Percentiles rank a stretch among this genome's conserved stretches.
Evolutionary conservation across 805 yeast genomes (phyloP).

Genomic region (Candida nitratophila): DNA sequence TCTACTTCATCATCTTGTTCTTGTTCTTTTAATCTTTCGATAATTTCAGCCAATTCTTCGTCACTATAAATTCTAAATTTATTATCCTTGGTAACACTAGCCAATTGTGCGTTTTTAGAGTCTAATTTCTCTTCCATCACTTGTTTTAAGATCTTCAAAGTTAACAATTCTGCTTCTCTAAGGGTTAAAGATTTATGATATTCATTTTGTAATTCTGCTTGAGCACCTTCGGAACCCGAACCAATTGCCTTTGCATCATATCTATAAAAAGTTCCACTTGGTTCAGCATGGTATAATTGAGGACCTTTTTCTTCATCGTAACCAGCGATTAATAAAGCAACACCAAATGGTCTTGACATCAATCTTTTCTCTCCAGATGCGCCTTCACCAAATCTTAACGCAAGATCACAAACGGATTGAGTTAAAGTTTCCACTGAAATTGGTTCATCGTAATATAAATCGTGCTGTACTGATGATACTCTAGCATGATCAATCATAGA

Average conservation of each 20-base stretch:
- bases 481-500: conserved; percentile 98
- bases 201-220: conserved; percentile 93
- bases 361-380: conserved; percentile 91
- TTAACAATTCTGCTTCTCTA: conserved; percentile 86
- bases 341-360: conserved; percentile 99
- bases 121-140: conserved; percentile 99
- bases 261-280: conserved; percentile 95
- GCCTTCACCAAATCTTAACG: conserved; percentile 94
- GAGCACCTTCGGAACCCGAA: conserved; percentile 98
- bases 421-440: conserved; percentile 90
- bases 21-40: conserved; percentile 68
- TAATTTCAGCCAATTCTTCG: conserved; percentile 74
- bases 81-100: conserved; percentile 78
- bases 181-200: conserved; percentile 89
- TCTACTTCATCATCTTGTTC: conserved; percentile 36
- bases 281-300: conserved; percentile 97
- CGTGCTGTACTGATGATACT: conserved; percentile 80
- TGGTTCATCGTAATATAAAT: conserved; percentile 84
- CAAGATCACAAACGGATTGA: conserved; percentile 94
- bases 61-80: conserved; percentile 86
- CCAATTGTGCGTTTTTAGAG: conserved; percentile 90
- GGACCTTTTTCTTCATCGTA: conserved; percentile 90
- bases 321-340: conserved; percentile 93
- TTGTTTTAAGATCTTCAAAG: conserved; percentile 85
- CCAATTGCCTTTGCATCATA: conserved; percentile 99